Evolutionary conservation across 306 rosid genomes (phyloP).

Genomic region (peach (Prunus persica)): Prunus_persica_NCBIv2 NC_034010.1:20450001-20450500

Average conservation of each 20-base stretch:
- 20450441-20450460: background rate
- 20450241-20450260: conserved; percentile 7
- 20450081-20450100: conserved; percentile 80
- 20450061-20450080: conserved; percentile 82
- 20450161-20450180: conserved; percentile 13
- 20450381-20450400: background rate
- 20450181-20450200: background rate
- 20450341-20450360: conserved; percentile 96
- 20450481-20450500: conserved; percentile 67
- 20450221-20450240: conserved; percentile 18
- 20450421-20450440: conserved; percentile 2
- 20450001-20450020: background rate
- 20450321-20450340: conserved; percentile 92
- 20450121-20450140: conserved; percentile 91
- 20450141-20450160: conserved; percentile 70
- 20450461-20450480: background rate
- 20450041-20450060: background rate
- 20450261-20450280: conserved; percentile 12
- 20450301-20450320: conserved; percentile 93
- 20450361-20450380: conserved; percentile 64
- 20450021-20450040: background rate
- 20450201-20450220: conserved; percentile 13
- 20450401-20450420: background rate
- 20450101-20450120: conserved; percentile 89
- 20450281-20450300: conserved; percentile 51